A percentile compares a stretch with the other conserved stretches of the same genome.
Conservation (phyloP, 2,329 filamentous ascomycete species). For the Cercospora citrullina region DNA sequence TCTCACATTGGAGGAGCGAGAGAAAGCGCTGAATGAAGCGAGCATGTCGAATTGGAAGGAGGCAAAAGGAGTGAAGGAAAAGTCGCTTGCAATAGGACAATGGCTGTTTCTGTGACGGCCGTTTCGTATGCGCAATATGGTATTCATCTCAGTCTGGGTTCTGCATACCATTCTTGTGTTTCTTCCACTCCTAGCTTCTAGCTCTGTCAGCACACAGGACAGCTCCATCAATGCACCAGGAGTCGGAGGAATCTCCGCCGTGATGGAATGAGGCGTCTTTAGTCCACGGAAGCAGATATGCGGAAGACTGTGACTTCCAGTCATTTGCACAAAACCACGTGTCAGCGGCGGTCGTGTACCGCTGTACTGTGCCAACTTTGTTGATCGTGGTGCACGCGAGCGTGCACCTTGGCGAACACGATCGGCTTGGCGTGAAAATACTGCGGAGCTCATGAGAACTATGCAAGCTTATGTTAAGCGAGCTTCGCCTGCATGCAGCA, state of each 20-base stretch:
- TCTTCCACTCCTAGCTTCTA: background rate
- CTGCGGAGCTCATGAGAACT: background rate
- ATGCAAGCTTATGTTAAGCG: background rate
- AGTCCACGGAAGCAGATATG: background rate
- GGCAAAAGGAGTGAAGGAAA: constrained; percentile 20
- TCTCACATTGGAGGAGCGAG: constrained; percentile 23
- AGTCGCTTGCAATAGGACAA: constrained; percentile 17
- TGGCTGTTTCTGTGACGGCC: constrained; percentile 25
- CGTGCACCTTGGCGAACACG: background rate
- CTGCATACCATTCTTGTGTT: background rate
- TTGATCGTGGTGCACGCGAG: background rate
- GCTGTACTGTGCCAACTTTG: background rate
- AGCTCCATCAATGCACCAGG: background rate
- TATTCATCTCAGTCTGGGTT: background rate
- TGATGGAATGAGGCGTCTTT: background rate
- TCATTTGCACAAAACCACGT: background rate
- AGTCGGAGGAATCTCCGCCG: background rate
- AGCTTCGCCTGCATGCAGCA: background rate
- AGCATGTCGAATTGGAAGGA: constrained; percentile 19
- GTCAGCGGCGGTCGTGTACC: background rate
- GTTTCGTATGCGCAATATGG: background rate
- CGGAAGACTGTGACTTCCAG: background rate
- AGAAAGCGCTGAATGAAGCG: constrained; percentile 21
- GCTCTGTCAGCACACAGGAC: background rate
- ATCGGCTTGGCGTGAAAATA: background rate